Evolutionary conservation across 768 basidiomycete species (phyloP).

Genomic region (Porphyrellus cyaneotinctus): DNA sequence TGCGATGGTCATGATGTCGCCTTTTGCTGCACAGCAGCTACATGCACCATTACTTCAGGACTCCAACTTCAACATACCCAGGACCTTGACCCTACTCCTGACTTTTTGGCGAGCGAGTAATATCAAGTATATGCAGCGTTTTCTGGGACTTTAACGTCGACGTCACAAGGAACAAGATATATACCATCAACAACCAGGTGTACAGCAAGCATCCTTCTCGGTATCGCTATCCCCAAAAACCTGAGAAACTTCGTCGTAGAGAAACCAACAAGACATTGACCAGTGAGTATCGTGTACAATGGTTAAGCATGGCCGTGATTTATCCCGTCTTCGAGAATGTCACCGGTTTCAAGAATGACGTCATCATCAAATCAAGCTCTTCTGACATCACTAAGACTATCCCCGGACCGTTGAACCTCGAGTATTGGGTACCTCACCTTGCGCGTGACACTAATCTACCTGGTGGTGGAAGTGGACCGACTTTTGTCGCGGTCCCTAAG

Average conservation of each 20-base stretch:
- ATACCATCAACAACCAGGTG: too few relatives aligned
- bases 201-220: too few relatives aligned
- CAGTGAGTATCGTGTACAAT: conserved; percentile 5
- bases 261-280: conserved; percentile 44
- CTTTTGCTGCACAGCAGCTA: too few relatives aligned
- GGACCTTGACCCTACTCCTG: too few relatives aligned
- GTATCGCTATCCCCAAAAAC: too few relatives aligned
- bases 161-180: too few relatives aligned
- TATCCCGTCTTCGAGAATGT: conserved; percentile 27
- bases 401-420: conserved; percentile 40
- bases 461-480: conserved; percentile 39
- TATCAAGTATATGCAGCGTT: too few relatives aligned
- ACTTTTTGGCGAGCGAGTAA: too few relatives aligned
- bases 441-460: conserved; percentile 35
- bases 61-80: too few relatives aligned
- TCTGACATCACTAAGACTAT: conserved; percentile 37
- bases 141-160: too few relatives aligned
- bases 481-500: conserved; percentile 34
- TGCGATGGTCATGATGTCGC: too few relatives aligned
- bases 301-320: not conserved
- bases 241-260: conserved; percentile 51
- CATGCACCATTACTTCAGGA: too few relatives aligned
- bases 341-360: conserved; percentile 43
- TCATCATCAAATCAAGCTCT: conserved; percentile 31
- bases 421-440: conserved; percentile 37